These are phyloP conservation scores for Thermochaetoides thermophila DNA, from an alignment of 495 filamentous ascomycete genomes.

Conservation along the genomic window DNA sequence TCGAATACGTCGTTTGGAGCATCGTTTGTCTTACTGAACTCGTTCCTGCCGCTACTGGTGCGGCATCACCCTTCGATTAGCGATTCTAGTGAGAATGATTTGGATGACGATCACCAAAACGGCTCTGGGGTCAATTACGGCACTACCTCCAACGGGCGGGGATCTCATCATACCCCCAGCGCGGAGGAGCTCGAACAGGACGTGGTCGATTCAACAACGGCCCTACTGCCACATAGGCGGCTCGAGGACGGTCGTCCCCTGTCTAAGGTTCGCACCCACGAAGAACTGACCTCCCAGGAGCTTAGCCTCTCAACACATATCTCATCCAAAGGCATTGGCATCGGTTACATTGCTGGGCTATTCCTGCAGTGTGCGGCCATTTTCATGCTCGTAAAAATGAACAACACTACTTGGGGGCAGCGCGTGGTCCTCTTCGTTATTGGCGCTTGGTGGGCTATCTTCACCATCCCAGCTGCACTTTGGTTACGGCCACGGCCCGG, in stretches of 20 bases:
- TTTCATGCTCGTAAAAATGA: constrained; percentile 47
- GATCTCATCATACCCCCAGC: constrained; percentile 5
- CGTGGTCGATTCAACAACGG: constrained; percentile 29
- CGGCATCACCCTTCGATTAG: constrained; percentile 51
- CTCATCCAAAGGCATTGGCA: constrained; percentile 78
- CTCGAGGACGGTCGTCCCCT: constrained; percentile 20
- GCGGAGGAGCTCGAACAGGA: constrained; percentile 4
- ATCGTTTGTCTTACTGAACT: constrained; percentile 74
- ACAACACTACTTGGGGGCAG: constrained; percentile 63
- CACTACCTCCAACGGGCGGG: constrained; percentile 5
- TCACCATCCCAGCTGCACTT: constrained; percentile 76
- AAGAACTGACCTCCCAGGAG: constrained; percentile 44
- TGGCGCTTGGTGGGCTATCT: constrained; percentile 88
- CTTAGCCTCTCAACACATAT: constrained; percentile 69
- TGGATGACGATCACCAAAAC: no score
- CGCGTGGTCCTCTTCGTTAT: constrained; percentile 74
- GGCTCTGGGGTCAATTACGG: no score
- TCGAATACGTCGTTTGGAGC: constrained; percentile 84
- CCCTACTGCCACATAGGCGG: constrained; percentile 21
- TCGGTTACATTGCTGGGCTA: constrained; percentile 75
- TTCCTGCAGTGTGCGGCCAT: constrained; percentile 68
- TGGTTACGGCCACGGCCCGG: constrained; percentile 89
- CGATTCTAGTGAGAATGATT: constrained; percentile 10
- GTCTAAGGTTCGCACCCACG: constrained; percentile 19
- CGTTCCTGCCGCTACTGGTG: constrained; percentile 68